Evolutionary conservation across 257 asterid species (phyloP).

Genomic region (Plectranthus barbatus): DNA sequence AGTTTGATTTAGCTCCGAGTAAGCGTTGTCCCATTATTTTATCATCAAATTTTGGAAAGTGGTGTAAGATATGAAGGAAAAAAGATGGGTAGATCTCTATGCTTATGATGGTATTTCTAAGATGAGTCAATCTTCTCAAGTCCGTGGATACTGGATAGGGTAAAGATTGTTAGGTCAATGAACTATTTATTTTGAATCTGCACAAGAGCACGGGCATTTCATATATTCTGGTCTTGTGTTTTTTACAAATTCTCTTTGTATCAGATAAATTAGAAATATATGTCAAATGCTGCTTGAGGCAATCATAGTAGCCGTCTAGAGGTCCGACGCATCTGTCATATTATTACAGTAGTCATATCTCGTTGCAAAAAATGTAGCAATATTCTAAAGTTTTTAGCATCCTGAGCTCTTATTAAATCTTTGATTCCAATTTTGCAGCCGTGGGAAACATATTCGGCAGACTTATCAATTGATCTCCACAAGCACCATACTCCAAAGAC

Average conservation of each 20-base stretch:
- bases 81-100: too few relatives aligned
- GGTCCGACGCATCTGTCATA: too few relatives aligned
- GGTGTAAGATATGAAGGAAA: too few relatives aligned
- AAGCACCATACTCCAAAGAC: constrained; percentile 80
- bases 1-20: not conserved
- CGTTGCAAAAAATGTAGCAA: not conserved
- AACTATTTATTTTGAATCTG: too few relatives aligned
- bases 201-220: too few relatives aligned
- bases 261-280: not conserved
- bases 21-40: too few relatives aligned
- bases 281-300: not conserved
- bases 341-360: not conserved
- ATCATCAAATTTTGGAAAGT: too few relatives aligned
- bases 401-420: not conserved
- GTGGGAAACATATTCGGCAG: constrained; percentile 73
- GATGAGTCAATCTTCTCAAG: too few relatives aligned
- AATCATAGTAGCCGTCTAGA: not conserved
- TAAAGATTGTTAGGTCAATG: too few relatives aligned
- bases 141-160: too few relatives aligned
- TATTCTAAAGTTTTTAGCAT: not conserved
- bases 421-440: constrained; percentile 55
- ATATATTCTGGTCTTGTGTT: too few relatives aligned
- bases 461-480: constrained; percentile 57
- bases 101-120: too few relatives aligned
- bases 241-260: not conserved